These are phyloP conservation scores for Hippophae rhamnoides DNA, from an alignment of 306 rosid species.

Conservation along the genomic window DNA sequence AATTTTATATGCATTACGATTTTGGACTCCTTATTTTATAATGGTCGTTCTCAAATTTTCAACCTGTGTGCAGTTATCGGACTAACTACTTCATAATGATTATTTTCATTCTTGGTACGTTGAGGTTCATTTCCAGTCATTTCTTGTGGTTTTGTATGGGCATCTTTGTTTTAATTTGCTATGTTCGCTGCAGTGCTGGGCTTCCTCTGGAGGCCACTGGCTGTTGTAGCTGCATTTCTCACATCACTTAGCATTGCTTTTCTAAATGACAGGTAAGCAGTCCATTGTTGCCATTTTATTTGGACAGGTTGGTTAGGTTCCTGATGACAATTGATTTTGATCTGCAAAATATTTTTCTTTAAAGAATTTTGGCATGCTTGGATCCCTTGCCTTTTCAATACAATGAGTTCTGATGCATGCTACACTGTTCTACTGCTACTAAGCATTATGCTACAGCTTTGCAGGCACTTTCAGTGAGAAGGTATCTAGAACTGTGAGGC, in stretches of 20 bases:
- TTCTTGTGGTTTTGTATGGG: background rate
- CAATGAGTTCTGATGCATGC: too few relatives aligned
- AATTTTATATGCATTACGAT: background rate
- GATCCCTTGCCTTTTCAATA: too few relatives aligned
- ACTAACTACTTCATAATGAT: conserved; percentile 91
- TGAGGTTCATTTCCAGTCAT: conserved; percentile 3
- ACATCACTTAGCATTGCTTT: conserved; percentile 85
- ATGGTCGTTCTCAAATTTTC: background rate
- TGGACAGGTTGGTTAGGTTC: too few relatives aligned
- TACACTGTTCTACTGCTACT: background rate
- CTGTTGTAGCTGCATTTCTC: conserved; percentile 68
- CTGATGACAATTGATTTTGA: too few relatives aligned
- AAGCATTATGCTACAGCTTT: conserved; percentile 51
- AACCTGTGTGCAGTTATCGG: conserved; percentile 56
- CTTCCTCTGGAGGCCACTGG: conserved; percentile 75
- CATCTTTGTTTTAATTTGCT: background rate
- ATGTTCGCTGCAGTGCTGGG: conserved; percentile 63
- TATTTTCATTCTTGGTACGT: conserved; percentile 74
- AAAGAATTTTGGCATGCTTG: too few relatives aligned
- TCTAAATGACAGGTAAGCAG: conserved; percentile 78
- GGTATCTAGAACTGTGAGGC: conserved; percentile 76
- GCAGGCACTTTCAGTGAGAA: conserved; percentile 97
- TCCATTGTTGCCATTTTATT: background rate
- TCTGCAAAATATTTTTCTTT: too few relatives aligned
- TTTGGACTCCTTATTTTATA: background rate